Conservation (phyloP, 2,329 filamentous ascomycete genomes). For the Aspergillus sclerotialis region DNA sequence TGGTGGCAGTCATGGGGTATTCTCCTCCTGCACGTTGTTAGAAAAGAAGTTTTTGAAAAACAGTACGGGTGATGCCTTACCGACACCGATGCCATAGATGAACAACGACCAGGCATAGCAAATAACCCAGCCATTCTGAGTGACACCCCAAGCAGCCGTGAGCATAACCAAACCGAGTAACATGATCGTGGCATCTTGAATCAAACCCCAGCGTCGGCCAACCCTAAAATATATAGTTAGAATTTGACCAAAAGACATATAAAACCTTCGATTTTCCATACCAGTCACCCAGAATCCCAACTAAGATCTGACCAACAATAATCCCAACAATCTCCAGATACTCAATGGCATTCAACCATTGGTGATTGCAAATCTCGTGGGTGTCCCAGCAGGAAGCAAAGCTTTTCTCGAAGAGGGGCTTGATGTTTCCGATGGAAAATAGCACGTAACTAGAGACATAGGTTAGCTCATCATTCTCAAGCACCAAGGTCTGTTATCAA, state of each 20-base stretch:
- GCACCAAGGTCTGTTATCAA: neutral
- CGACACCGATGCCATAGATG: constrained; percentile 67
- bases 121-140: constrained; percentile 89
- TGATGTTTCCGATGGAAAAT: constrained; percentile 92
- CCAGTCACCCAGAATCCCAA: constrained; percentile 73
- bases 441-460: constrained; percentile 66
- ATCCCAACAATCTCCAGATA: constrained; percentile 94
- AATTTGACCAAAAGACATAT: neutral
- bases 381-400: constrained; percentile 75
- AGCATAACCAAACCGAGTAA: constrained; percentile 87
- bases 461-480: neutral
- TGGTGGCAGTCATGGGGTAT: constrained; percentile 94
- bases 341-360: constrained; percentile 77
- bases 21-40: constrained; percentile 61
- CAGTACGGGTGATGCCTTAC: constrained; percentile 9
- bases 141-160: constrained; percentile 81
- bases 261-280: no score
- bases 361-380: constrained; percentile 60
- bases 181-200: constrained; percentile 94
- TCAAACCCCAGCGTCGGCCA: constrained; percentile 88
- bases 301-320: constrained; percentile 83
- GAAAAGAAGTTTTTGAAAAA: constrained; percentile 1
- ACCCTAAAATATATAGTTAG: constrained; percentile 48
- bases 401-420: constrained; percentile 67
- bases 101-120: constrained; percentile 94